A percentile compares a stretch with the other conserved stretches of the same genome.
phyloP scores from a whole-genome alignment of 805 yeast species.

The Saccharomycopsis synnaedendra region DNA sequence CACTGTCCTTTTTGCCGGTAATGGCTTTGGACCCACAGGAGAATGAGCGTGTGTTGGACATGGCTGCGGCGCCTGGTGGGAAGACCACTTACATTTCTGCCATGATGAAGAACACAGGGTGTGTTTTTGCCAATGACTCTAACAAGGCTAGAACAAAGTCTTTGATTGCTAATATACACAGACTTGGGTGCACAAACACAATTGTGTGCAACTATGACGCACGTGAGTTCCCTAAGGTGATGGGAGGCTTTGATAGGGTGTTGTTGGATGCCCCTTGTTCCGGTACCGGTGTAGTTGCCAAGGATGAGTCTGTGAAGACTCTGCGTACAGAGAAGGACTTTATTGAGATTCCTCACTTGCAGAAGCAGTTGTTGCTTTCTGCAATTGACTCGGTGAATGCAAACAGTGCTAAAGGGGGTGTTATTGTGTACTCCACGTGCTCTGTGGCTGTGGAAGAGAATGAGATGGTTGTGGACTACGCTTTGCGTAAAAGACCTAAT shows the following conservation, averaged over 20 bases:
- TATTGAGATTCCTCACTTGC: constrained; percentile 92
- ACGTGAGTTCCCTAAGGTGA: constrained; percentile 93
- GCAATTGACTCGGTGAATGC: constrained; percentile 98
- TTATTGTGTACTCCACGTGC: constrained; percentile 94
- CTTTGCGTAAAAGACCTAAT: constrained; percentile 90
- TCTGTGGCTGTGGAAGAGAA: constrained; percentile 97
- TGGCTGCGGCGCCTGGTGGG: constrained; percentile 81
- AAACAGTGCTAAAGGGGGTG: constrained; percentile 81
- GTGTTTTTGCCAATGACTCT: constrained; percentile 94
- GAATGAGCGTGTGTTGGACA: constrained; percentile 88
- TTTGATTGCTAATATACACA: constrained; percentile 91
- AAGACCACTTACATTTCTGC: constrained; percentile 51
- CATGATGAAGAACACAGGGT: constrained; percentile 95
- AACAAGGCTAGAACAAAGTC: constrained; percentile 95
- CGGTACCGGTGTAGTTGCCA: constrained; percentile 98
- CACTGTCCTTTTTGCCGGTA: constrained; percentile 93
- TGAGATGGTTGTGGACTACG: constrained; percentile 98
- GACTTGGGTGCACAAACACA: constrained; percentile 93
- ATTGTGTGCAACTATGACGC: constrained; percentile 97
- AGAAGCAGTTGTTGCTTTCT: constrained; percentile 82
- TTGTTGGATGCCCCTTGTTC: constrained; percentile 98
- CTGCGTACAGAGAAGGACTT: constrained; percentile 94
- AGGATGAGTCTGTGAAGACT: constrained; percentile 89
- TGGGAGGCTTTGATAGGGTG: constrained; percentile 96
- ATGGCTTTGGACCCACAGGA: constrained; percentile 98